phyloP scores from a whole-genome alignment of 352 stramenopile species.

The Phytophthora idaei region DNA sequence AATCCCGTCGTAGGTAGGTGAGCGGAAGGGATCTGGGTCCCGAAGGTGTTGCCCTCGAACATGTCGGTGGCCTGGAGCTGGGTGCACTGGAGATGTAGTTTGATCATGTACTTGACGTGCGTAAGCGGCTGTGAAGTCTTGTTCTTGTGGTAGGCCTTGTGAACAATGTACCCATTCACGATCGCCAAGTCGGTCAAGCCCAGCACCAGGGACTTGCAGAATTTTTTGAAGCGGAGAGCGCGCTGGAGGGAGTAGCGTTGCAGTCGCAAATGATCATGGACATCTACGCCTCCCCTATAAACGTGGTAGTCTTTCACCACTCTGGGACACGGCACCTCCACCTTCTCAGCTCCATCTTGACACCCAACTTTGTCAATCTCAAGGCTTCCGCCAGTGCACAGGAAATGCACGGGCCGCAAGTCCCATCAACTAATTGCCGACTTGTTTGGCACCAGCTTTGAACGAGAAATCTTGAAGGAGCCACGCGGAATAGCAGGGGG shows the following conservation, averaged over 20 bases:
- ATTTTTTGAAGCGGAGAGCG: background rate
- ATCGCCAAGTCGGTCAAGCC: background rate
- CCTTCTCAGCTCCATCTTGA: background rate
- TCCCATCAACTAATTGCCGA: background rate
- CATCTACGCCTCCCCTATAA: background rate
- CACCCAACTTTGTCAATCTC: background rate
- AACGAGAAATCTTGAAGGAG: background rate
- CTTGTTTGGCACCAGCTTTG: background rate
- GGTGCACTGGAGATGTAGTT: background rate
- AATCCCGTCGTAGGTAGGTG: background rate
- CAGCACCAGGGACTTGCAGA: background rate
- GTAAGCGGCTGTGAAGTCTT: no score
- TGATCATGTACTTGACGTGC: slow-evolving; percentile 1
- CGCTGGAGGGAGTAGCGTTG: background rate
- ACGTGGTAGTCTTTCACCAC: background rate
- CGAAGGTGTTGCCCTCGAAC: background rate
- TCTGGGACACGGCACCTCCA: background rate
- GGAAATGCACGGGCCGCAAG: background rate
- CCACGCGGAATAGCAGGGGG: background rate
- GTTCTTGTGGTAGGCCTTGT: background rate
- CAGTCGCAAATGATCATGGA: background rate
- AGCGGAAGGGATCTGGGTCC: background rate
- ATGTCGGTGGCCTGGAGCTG: background rate
- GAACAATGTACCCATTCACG: background rate
- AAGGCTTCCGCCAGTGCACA: background rate